These are phyloP conservation scores for Plectosphaerella cucumerina DNA, from an alignment of 2,329 filamentous ascomycete species.

Conservation along the genomic window DNA sequence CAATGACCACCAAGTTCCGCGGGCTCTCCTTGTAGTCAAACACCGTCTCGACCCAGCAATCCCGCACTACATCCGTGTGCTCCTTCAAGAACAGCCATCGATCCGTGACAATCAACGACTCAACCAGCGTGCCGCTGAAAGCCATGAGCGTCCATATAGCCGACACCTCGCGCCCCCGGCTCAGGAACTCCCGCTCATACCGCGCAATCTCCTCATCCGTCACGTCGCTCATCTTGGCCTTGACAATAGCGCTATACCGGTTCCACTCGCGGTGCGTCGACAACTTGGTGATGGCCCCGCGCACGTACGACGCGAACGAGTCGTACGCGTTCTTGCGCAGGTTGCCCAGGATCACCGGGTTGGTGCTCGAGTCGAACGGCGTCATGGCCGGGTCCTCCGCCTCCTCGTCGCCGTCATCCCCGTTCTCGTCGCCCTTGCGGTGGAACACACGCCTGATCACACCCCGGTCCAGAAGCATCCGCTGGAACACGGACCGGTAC, in stretches of 20 bases:
- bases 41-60: constrained; percentile 88
- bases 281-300: constrained; percentile 76
- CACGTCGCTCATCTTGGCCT: constrained; percentile 61
- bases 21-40: constrained; percentile 87
- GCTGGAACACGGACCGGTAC: constrained; percentile 85
- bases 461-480: constrained; percentile 82
- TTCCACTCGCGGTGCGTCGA: constrained; percentile 52
- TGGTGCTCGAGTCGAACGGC: constrained; percentile 57
- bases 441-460: constrained; percentile 62
- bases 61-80: constrained; percentile 62
- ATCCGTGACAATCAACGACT: constrained; percentile 87
- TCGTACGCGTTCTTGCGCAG: constrained; percentile 75
- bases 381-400: constrained; percentile 16
- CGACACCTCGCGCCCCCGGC: constrained; percentile 74
- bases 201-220: constrained; percentile 69
- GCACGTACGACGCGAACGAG: constrained; percentile 72
- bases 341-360: constrained; percentile 82
- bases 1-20: constrained; percentile 88
- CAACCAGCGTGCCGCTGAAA: constrained; percentile 83
- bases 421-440: constrained; percentile 22
- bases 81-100: constrained; percentile 84
- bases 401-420: constrained; percentile 6
- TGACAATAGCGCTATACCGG: constrained; percentile 56
- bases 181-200: constrained; percentile 64
- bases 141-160: constrained; percentile 95